Conservation (phyloP, 1,284 basidiomycete species). For the Trametes hirsuta region DNA sequence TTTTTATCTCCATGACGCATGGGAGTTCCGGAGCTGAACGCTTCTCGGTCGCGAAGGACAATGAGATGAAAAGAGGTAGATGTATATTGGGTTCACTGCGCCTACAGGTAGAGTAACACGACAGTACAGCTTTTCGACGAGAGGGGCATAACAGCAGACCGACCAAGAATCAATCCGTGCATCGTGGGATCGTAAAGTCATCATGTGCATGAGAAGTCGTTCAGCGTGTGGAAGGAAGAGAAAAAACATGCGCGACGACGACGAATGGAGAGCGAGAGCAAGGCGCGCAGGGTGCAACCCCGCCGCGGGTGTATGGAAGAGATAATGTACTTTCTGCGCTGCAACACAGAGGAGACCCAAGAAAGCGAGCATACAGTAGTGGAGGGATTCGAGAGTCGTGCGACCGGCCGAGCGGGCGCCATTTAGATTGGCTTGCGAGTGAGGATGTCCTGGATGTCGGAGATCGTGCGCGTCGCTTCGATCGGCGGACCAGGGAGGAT, state of each 20-base stretch:
- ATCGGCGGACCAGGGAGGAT: conserved; percentile 74
- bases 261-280: neutral
- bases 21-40: neutral
- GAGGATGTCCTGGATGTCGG: conserved; percentile 75
- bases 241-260: conserved; percentile 16
- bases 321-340: conserved; percentile 27
- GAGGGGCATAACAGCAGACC: conserved; percentile 9
- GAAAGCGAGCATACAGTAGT: conserved; percentile 11
- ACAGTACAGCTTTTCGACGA: conserved; percentile 25
- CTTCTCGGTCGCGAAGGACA: neutral
- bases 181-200: conserved; percentile 26
- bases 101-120: conserved; percentile 23
- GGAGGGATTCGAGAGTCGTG: neutral
- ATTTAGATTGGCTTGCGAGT: conserved; percentile 56
- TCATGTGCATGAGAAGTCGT: conserved; percentile 20
- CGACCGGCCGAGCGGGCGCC: neutral
- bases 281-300: conserved; percentile 23
- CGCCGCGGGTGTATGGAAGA: conserved; percentile 8
- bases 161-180: conserved; percentile 12
- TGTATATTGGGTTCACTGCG: conserved; percentile 15
- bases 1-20: too few relatives aligned
- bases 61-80: neutral
- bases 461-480: conserved; percentile 67
- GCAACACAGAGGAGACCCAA: conserved; percentile 13
- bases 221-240: conserved; percentile 10